phyloP scores from a whole-genome alignment of 2,329 filamentous ascomycete genomes.

The Talaromyces marneffei region DNA sequence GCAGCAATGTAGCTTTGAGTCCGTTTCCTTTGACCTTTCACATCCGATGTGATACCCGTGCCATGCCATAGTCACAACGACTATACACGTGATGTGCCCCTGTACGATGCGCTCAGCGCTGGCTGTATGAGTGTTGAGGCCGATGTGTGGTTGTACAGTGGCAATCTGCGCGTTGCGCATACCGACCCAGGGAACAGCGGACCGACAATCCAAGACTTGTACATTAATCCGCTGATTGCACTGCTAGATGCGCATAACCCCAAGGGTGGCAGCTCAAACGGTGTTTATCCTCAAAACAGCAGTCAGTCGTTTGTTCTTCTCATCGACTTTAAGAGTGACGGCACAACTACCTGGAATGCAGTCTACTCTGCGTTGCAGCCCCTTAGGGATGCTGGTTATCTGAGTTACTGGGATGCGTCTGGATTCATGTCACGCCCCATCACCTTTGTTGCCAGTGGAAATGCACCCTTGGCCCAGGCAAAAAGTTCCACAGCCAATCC shows the following conservation, averaged over 20 bases:
- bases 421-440: constrained; percentile 33
- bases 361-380: constrained; percentile 34
- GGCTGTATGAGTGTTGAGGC: constrained; percentile 43
- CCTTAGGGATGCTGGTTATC: constrained; percentile 26
- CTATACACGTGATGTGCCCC: constrained; percentile 37
- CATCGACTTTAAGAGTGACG: constrained; percentile 63
- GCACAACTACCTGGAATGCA: constrained; percentile 30
- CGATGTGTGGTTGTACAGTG: constrained; percentile 42
- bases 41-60: constrained; percentile 12
- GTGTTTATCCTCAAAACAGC: background rate
- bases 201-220: constrained; percentile 43
- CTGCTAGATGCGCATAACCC: constrained; percentile 52
- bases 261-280: constrained; percentile 21
- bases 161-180: constrained; percentile 60
- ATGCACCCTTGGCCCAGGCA: constrained; percentile 33
- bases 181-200: constrained; percentile 46
- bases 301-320: constrained; percentile 56
- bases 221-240: constrained; percentile 58
- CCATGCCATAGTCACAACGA: constrained; percentile 40
- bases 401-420: constrained; percentile 41
- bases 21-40: background rate
- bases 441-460: constrained; percentile 45
- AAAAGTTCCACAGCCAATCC: background rate
- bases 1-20: background rate
- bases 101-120: constrained; percentile 36